Evolutionary conservation across 306 rosid genomes (phyloP).

Genomic region (Sindora glabra): DNA sequence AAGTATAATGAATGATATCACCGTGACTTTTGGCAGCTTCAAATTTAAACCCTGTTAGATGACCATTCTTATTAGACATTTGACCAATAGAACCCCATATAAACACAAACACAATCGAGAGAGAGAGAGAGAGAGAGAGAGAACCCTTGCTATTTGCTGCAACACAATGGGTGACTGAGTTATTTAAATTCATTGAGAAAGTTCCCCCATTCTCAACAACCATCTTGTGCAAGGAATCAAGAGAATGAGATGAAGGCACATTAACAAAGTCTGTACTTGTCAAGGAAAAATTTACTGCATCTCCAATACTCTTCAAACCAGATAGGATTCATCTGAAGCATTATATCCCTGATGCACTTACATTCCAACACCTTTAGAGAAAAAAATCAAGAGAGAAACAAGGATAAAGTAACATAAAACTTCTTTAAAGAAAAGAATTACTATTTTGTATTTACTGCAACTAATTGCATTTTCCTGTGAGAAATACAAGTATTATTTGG

Average conservation of each 20-base stretch:
- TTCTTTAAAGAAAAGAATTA: slow-evolving; percentile 4
- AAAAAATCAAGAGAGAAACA: background rate
- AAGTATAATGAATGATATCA: slow-evolving; percentile 70
- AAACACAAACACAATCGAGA: background rate
- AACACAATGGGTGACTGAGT: slow-evolving; percentile 76
- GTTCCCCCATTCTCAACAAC: slow-evolving; percentile 89
- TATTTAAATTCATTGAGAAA: slow-evolving; percentile 89
- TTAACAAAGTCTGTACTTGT: slow-evolving; percentile 72
- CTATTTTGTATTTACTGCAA: no score
- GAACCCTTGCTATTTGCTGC: slow-evolving; percentile 87
- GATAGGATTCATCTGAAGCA: background rate
- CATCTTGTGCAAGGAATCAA: slow-evolving; percentile 73
- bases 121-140: slow-evolving; percentile 35
- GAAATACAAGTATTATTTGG: background rate
- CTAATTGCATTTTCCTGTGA: background rate
- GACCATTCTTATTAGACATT: slow-evolving; percentile 12
- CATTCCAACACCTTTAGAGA: background rate
- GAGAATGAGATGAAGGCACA: slow-evolving; percentile 69
- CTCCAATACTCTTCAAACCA: slow-evolving; percentile 11
- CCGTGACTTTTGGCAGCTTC: slow-evolving; percentile 75
- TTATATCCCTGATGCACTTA: background rate
- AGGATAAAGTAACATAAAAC: background rate
- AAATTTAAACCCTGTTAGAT: slow-evolving; percentile 69
- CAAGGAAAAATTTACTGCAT: slow-evolving; percentile 40
- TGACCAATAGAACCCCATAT: background rate